Conservation (phyloP, 441 rosid species). For the Omphalea diandra region DNA sequence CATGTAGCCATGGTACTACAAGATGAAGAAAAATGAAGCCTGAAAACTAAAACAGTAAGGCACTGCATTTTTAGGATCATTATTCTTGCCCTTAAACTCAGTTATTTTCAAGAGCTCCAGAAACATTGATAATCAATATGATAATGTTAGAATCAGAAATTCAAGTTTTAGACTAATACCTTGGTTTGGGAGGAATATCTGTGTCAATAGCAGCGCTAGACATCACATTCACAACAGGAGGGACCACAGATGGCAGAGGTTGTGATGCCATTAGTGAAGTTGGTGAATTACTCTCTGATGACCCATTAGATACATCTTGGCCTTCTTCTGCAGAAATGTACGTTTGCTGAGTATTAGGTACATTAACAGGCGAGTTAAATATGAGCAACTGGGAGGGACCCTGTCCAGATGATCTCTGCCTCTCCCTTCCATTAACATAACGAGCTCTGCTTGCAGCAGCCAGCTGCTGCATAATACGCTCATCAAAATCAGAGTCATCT, state of each 20-base stretch:
- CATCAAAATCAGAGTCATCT: conserved; percentile 65
- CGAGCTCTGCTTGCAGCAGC: conserved; percentile 56
- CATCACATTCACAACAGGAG: conserved; percentile 24
- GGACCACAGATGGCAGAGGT: conserved; percentile 30
- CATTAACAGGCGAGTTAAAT: conserved; percentile 32
- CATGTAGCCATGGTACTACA: background rate
- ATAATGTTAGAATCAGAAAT: background rate
- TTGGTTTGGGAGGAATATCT: conserved; percentile 38
- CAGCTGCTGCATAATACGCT: conserved; percentile 61
- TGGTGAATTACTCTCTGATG: conserved; percentile 29
- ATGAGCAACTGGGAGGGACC: conserved; percentile 35
- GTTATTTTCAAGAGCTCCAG: background rate
- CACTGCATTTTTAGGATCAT: background rate
- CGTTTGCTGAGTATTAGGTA: conserved; percentile 22
- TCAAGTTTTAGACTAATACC: conserved; percentile 39
- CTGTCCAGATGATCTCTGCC: conserved; percentile 42
- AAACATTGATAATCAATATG: background rate
- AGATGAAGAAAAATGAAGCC: background rate
- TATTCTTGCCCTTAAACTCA: background rate
- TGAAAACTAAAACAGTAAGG: background rate
- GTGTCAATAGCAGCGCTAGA: conserved; percentile 32
- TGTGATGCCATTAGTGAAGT: conserved; percentile 28
- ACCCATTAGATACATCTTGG: conserved; percentile 28
- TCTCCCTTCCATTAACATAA: conserved; percentile 53
- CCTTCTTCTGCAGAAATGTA: conserved; percentile 26